Percentiles rank a stretch among this genome's conserved stretches.
Evolutionary conservation across 495 filamentous ascomycete species (phyloP).

Genomic region (Cercophora scortea): DNA sequence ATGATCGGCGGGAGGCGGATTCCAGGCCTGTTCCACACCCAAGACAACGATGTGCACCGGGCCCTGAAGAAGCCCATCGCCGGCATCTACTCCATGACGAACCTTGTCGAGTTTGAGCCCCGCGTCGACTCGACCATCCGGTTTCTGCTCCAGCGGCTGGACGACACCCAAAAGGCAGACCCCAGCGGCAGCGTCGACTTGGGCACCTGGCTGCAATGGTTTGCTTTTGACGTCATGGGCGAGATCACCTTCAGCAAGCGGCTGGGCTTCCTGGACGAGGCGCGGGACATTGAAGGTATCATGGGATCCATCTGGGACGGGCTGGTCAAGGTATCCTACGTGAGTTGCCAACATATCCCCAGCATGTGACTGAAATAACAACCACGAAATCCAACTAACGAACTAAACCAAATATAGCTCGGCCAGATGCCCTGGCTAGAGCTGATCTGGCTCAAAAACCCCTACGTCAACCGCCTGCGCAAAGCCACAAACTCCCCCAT

Average conservation of each 20-base stretch:
- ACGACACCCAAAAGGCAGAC: not conserved
- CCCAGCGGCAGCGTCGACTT: conserved; percentile 1
- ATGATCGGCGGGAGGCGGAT: too few species aligned
- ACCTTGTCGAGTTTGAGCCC: conserved; percentile 9
- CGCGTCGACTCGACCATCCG: conserved; percentile 6
- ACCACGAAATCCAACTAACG: not conserved
- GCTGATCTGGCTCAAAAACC: too few species aligned
- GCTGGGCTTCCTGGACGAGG: conserved; percentile 13
- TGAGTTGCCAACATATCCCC: not conserved
- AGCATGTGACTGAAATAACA: not conserved
- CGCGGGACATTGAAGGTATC: conserved; percentile 8
- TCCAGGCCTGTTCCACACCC: not conserved
- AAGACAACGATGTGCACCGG: not conserved
- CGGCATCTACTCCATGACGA: conserved; percentile 8
- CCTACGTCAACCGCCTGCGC: too few species aligned
- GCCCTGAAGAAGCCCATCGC: not conserved
- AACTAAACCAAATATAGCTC: too few species aligned
- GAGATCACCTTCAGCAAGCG: conserved; percentile 13
- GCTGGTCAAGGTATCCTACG: too few species aligned
- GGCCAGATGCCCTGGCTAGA: too few species aligned
- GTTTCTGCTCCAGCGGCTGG: conserved; percentile 5
- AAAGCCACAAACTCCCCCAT: too few species aligned
- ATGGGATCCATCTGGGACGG: conserved; percentile 1
- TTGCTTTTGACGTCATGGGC: conserved; percentile 17
- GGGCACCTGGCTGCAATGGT: conserved; percentile 11